A percentile compares a stretch with the other conserved stretches of the same genome.
Conservation (phyloP, 2,329 filamentous ascomycete species). For the Fusarium napiforme region DNA sequence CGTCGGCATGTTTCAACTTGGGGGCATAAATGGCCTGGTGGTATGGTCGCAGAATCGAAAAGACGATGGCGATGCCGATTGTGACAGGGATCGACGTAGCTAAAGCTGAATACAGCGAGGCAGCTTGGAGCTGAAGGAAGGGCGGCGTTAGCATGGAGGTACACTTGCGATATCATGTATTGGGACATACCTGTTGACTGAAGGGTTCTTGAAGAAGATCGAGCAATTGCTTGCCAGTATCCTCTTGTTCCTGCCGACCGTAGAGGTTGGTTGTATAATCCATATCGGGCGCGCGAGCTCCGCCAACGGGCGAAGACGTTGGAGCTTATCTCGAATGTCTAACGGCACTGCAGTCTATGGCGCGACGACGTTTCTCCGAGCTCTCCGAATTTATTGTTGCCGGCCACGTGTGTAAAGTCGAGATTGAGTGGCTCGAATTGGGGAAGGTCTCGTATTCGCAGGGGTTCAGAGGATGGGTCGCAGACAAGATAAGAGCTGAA, state of each 20-base stretch:
- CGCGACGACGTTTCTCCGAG: neutral
- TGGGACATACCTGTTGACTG: constrained; percentile 55
- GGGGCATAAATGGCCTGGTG: constrained; percentile 95
- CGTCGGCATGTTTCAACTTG: constrained; percentile 90
- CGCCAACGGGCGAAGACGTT: constrained; percentile 42
- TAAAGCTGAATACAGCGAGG: constrained; percentile 80
- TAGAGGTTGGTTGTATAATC: constrained; percentile 29
- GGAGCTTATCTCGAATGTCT: constrained; percentile 14
- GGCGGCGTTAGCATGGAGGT: constrained; percentile 10
- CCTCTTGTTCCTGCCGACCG: constrained; percentile 32
- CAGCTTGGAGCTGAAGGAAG: constrained; percentile 39
- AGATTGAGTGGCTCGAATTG: constrained; percentile 1
- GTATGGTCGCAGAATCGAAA: constrained; percentile 90
- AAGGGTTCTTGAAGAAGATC: constrained; percentile 64
- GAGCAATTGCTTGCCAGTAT: constrained; percentile 58
- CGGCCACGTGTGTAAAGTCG: constrained; percentile 7
- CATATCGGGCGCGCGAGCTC: constrained; percentile 41
- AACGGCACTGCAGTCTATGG: neutral
- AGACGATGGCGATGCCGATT: constrained; percentile 77
- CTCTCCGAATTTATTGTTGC: neutral
- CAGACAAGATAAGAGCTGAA: constrained; percentile 12
- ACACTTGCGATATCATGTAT: neutral
- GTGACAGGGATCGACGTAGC: constrained; percentile 83
- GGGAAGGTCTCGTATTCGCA: constrained; percentile 33
- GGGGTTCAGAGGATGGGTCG: constrained; percentile 5